phyloP scores from a whole-genome alignment of 352 stramenopile species.

The Phytophthora nicotianae region DNA sequence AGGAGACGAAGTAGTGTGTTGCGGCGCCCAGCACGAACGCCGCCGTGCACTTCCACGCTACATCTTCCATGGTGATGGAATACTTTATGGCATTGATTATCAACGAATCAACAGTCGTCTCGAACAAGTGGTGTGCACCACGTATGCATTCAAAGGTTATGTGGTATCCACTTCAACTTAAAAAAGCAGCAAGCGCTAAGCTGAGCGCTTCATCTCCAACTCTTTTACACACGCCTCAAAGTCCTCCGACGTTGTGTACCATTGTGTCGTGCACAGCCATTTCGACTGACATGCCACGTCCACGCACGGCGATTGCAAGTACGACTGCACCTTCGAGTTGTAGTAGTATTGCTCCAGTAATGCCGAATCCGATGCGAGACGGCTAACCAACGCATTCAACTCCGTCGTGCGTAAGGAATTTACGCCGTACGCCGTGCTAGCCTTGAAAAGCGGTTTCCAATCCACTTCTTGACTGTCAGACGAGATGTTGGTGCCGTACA shows the following conservation, averaged over 20 bases:
- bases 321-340: constrained; percentile 78
- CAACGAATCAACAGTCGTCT: neutral
- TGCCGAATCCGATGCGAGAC: constrained; percentile 41
- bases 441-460: constrained; percentile 55
- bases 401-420: constrained; percentile 43
- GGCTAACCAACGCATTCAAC: constrained; percentile 51
- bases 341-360: constrained; percentile 76
- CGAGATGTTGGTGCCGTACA: constrained; percentile 76
- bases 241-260: constrained; percentile 66
- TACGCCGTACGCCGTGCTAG: constrained; percentile 56
- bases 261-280: constrained; percentile 69
- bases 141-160: no score
- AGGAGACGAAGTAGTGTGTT: constrained; percentile 64
- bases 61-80: constrained; percentile 49
- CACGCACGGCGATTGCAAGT: constrained; percentile 48
- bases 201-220: neutral
- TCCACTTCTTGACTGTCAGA: constrained; percentile 33
- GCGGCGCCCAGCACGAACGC: constrained; percentile 77
- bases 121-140: neutral
- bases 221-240: constrained; percentile 54
- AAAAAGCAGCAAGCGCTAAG: neutral
- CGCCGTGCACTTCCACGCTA: constrained; percentile 79
- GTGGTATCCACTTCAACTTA: constrained; percentile 11
- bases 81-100: neutral
- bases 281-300: constrained; percentile 50